Evolutionary conservation across 768 basidiomycete species (phyloP), one percentile per base, ranked within the genome.

Genomic region (Lactifluus echinatus): DNA sequence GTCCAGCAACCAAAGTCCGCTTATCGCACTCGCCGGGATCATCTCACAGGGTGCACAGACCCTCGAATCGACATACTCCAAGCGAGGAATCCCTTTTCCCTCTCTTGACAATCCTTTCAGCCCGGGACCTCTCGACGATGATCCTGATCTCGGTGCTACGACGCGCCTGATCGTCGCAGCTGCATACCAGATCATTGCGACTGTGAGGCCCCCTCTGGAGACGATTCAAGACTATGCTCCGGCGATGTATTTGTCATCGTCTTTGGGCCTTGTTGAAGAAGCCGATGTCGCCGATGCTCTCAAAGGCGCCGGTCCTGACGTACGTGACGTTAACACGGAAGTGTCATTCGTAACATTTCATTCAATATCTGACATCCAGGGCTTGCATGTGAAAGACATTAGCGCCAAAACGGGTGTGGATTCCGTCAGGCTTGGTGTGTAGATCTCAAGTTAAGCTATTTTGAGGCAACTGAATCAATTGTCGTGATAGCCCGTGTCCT

Each of bases 401-500:
- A 33, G 40, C 7, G 24, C 37, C 8, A 52, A 53, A 39, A 23
- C 46, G 2, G 44, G 46, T 1, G 45, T 53, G 4, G 50, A 56
- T 15, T 24, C 43, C 8, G 50, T 34, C 37, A 61, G 52, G 28
- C 14, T 61, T 8, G 15, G 59, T 61, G 44, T n/a, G 59, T 37
- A 26, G 10, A 8, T 21, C 36, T 34, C 21, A 46, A 6, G 15
- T 17, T 37, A 2, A 26, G 3, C 31, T 11, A 5, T 4, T 29
- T 34, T n/a, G 4, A 10, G 31, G 15, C 14, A 15, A 21, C 34
- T 43, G 8, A 44, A 5, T n/a, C n/a, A 19, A 6, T 37, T 12
- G 6, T 55, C 31, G 12, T n/a, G 37, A 15, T 50, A 75, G 73
- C 66, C 21, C 73, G 74, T 11, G 63, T 73, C 50, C 60, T 77